Conservation (phyloP, 768 basidiomycete species). For the Pulveroboletus sp. region DNA sequence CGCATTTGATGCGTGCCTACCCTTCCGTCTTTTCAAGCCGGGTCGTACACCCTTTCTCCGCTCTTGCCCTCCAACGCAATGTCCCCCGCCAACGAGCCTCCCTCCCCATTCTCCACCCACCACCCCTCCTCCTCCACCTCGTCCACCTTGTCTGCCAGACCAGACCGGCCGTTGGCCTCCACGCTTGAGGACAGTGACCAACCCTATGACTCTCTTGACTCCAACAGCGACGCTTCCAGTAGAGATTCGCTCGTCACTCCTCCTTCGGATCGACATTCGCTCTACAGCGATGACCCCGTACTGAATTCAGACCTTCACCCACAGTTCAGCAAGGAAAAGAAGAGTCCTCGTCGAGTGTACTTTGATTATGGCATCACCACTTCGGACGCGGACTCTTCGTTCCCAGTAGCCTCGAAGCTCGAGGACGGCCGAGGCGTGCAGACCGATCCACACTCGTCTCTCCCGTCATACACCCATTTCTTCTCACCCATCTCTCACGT, state of each 20-base stretch:
- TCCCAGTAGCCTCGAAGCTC: conserved; percentile 1
- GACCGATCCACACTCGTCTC: not conserved
- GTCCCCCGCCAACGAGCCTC: not conserved
- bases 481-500: conserved; percentile 7
- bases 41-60: too few species aligned
- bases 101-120: too few species aligned
- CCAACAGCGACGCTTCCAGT: conserved; percentile 9
- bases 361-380: conserved; percentile 18
- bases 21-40: too few species aligned
- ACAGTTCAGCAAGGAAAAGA: conserved; percentile 13
- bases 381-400: conserved; percentile 1
- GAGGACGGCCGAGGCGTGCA: conserved; percentile 1
- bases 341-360: conserved; percentile 15
- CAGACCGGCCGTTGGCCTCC: too few species aligned
- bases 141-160: not conserved
- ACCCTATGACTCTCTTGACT: conserved; percentile 7
- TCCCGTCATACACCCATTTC: not conserved
- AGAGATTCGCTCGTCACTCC: conserved; percentile 2
- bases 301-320: not conserved
- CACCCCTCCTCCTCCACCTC: too few species aligned
- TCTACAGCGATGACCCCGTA: conserved; percentile 5
- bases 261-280: not conserved
- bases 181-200: not conserved
- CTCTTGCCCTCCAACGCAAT: not conserved
- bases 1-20: too few species aligned